Conservation (phyloP, 495 filamentous ascomycete species). For the Astrocystis sublimbata region DNA sequence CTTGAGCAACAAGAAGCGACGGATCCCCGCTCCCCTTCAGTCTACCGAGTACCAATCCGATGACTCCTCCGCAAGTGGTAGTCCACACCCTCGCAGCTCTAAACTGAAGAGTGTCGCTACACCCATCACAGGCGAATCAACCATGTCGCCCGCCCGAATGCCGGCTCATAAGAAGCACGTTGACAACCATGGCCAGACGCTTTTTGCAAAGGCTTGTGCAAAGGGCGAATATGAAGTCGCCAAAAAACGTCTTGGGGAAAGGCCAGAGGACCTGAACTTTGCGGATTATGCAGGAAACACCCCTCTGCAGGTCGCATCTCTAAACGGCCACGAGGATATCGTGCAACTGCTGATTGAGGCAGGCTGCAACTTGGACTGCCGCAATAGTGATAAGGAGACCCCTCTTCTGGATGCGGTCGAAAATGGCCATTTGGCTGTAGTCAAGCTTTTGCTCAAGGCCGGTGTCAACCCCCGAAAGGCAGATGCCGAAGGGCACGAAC, state of each 20-base stretch:
- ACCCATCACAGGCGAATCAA: slow-evolving; percentile 54
- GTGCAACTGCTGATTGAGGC: slow-evolving; percentile 78
- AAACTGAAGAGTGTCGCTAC: slow-evolving; percentile 66
- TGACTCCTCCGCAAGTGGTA: slow-evolving; percentile 71
- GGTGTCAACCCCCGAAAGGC: slow-evolving; percentile 86
- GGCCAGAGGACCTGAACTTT: slow-evolving; percentile 82
- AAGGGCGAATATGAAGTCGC: slow-evolving; percentile 71
- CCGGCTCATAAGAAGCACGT: slow-evolving; percentile 74
- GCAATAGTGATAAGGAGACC: slow-evolving; percentile 85
- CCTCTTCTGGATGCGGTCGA: slow-evolving; percentile 95
- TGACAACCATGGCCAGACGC: slow-evolving; percentile 82
- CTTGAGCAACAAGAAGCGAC: slow-evolving; percentile 56
- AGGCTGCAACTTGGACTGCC: slow-evolving; percentile 76
- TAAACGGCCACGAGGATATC: slow-evolving; percentile 79
- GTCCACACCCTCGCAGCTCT: slow-evolving; percentile 65
- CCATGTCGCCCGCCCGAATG: slow-evolving; percentile 67
- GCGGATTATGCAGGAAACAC: slow-evolving; percentile 93
- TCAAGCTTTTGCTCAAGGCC: slow-evolving; percentile 77
- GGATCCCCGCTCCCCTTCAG: slow-evolving; percentile 58
- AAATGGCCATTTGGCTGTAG: slow-evolving; percentile 89
- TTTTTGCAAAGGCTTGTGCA: slow-evolving; percentile 80
- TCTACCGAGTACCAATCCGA: slow-evolving; percentile 68
- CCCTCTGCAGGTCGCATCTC: slow-evolving; percentile 84
- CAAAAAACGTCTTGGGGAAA: slow-evolving; percentile 66
- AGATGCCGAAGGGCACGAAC: slow-evolving; percentile 84